Conservation (phyloP, 805 yeast species). For the Suhomyces canberraensis region DNA sequence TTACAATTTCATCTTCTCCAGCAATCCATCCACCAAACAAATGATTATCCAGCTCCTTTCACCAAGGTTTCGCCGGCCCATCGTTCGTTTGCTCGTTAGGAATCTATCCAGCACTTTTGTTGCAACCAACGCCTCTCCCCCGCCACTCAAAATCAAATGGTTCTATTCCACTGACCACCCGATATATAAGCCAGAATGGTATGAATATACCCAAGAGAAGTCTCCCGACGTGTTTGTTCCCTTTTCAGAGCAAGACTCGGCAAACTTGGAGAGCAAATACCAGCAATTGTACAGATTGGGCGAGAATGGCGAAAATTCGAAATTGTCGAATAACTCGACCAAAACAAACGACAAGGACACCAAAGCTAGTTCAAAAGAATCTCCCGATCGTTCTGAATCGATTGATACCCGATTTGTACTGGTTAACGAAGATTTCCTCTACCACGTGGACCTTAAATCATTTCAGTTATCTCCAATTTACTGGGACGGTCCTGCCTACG, state of each 20-base stretch:
- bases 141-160: conserved; percentile 49
- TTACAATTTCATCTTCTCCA: too few relatives aligned
- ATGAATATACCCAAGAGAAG: conserved; percentile 47
- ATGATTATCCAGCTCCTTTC: too few relatives aligned
- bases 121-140: too few relatives aligned
- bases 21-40: too few relatives aligned
- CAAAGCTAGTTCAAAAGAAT: neutral
- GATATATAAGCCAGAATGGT: conserved; percentile 59
- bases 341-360: conserved; percentile 2
- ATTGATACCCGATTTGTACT: conserved; percentile 29
- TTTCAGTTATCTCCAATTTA: conserved; percentile 65
- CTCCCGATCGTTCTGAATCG: neutral
- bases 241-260: conserved; percentile 63
- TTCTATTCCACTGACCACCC: conserved; percentile 84
- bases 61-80: too few relatives aligned
- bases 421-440: conserved; percentile 80
- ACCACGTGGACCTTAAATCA: conserved; percentile 60
- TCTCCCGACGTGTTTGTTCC: conserved; percentile 62
- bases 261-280: conserved; percentile 53
- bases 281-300: conserved; percentile 14
- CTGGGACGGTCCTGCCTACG: conserved; percentile 87
- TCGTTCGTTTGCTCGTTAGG: too few relatives aligned
- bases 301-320: neutral
- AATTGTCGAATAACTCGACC: neutral
- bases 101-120: too few relatives aligned